Base-by-base conservation (phyloP, 257 asterid genomes). In the Jasminum sambac region DNA sequence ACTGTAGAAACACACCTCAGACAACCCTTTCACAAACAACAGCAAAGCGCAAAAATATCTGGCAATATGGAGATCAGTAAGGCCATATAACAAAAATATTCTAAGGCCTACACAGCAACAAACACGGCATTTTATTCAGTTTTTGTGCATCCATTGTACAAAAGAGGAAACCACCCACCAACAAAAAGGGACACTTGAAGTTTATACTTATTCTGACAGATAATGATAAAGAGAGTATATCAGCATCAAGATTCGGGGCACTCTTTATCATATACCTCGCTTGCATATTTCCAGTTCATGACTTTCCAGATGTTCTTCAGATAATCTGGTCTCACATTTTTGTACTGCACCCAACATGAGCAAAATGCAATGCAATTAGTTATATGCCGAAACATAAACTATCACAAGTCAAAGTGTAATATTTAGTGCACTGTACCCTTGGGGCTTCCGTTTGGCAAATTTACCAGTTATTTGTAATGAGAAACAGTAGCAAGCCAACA, bases 261-360 rank as follows among this genome's bases (percentile, higher is more conserved):
- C 79, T 84, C 88, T 24, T 63, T 79, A 2, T 78, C 87, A 14
- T 76, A 85, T 44, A 83, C 81, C n/a, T 84, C 81, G 63, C 79
- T 60, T 5, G 88, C 91, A 70, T 81, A 83, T 79, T 82, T 86
- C 96, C 90, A 84, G 85, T 85, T 84, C 69, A 89, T 76, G 64
- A 89, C 91, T 44, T 76, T 83, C 91, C 90, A 89, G 75, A 85
- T 70, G 68, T 85, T 87, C 87, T 80, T 82, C 66, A 85, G 82
- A 74, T 87, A 85, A 68, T 87, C 87, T 4, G 89, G 85, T 77
- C 77, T 81, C 80, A 70, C 91, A 65, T 88, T 88, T 73, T 85
- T 82, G 95, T 91, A 89, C 98, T 91, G 95, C 83, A 86, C 66
- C 64, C 66, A 8, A 14, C n/a, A 42, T 14, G 57, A 78, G 63